These are phyloP conservation scores for Tylopilus sp. DNA, from an alignment of 1,284 basidiomycete genomes.

Conservation along the genomic window DNA sequence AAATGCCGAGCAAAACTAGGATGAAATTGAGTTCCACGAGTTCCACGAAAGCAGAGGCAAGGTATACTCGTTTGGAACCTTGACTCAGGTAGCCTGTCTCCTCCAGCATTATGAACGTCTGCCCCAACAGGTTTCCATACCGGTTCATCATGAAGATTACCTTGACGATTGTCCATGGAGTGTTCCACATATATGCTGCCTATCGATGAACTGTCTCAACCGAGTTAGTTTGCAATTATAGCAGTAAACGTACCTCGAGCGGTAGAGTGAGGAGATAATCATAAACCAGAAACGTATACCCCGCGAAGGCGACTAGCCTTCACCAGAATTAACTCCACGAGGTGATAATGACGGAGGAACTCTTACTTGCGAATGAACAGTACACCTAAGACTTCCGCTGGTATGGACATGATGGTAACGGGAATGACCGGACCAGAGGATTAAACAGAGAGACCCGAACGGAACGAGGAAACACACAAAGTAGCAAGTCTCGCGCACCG, in stretches of 20 bases:
- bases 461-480: not conserved
- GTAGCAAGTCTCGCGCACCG: not conserved
- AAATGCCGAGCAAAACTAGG: slow-evolving; percentile 23
- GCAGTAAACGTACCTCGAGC: slow-evolving; percentile 15
- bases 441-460: not conserved
- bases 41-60: not conserved
- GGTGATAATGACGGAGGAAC: not conserved
- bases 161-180: slow-evolving; percentile 21
- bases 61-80: slow-evolving; percentile 15
- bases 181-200: slow-evolving; percentile 20
- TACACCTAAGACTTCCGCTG: not conserved
- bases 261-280: slow-evolving; percentile 22
- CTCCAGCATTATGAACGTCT: slow-evolving; percentile 22
- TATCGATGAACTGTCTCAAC: slow-evolving; percentile 2
- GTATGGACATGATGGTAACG: slow-evolving; percentile 9
- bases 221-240: not conserved
- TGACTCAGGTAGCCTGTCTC: slow-evolving; percentile 21
- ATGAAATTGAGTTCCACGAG: not conserved
- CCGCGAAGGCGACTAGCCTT: slow-evolving; percentile 14
- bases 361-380: slow-evolving; percentile 23
- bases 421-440: not conserved
- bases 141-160: slow-evolving; percentile 24
- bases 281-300: slow-evolving; percentile 14
- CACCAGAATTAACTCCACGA: not conserved
- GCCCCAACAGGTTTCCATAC: slow-evolving; percentile 27